These are phyloP conservation scores for Pseudogymnoascus sp. DNA, from an alignment of 2,329 filamentous ascomycete species.

Conservation along the genomic window DNA sequence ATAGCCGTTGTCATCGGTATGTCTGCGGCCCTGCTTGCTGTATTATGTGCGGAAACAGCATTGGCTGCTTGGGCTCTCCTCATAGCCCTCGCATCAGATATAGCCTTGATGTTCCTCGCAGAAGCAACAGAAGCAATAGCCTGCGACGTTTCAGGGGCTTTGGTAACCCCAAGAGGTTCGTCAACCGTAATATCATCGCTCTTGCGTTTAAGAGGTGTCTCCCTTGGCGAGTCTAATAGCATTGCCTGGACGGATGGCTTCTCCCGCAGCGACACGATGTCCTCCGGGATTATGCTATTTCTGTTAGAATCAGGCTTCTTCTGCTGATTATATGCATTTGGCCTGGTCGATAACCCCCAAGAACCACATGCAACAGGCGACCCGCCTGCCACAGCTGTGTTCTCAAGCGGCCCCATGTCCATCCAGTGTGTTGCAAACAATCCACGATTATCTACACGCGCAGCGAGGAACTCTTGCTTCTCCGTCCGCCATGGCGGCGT, in stretches of 20 bases:
- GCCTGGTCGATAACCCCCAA: not conserved
- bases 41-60: not conserved
- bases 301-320: not conserved
- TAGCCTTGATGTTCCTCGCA: not conserved
- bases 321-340: not conserved
- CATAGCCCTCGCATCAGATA: conserved; percentile 4
- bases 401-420: not conserved
- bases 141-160: not conserved
- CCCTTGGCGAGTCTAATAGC: not conserved
- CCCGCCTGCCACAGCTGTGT: not conserved
- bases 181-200: not conserved
- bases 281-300: not conserved
- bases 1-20: not conserved
- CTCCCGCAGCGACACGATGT: not conserved
- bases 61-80: not conserved
- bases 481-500: not conserved
- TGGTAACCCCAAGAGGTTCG: not conserved
- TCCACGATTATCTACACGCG: not conserved
- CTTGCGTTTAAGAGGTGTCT: not conserved
- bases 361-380: not conserved
- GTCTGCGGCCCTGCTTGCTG: not conserved
- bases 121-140: not conserved
- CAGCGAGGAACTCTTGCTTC: conserved; percentile 1
- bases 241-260: not conserved
- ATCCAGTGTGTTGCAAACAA: not conserved